phyloP scores from a whole-genome alignment of 352 stramenopile species.

The Heterotrichella gracilis region DNA sequence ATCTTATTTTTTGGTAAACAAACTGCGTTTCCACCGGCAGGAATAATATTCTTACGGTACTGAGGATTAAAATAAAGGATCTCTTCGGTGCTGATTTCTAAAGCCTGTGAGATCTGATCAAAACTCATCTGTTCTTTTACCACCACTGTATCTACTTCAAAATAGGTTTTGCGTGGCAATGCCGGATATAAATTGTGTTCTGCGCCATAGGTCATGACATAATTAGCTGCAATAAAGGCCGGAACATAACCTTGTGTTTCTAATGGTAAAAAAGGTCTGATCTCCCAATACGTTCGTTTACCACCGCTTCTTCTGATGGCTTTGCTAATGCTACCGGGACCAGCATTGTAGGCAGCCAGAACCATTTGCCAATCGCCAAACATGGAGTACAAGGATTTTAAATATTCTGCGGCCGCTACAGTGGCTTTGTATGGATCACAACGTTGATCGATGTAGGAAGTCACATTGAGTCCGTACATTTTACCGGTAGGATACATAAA shows the following conservation, averaged over 20 bases:
- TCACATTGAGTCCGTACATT: not conserved
- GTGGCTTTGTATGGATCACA: not conserved
- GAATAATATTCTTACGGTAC: not conserved
- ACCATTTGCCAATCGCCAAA: not conserved
- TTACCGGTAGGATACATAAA: not conserved
- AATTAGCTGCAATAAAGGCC: not conserved
- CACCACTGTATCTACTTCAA: not conserved
- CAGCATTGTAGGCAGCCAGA: not conserved
- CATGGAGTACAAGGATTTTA: not conserved
- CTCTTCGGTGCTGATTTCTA: not conserved
- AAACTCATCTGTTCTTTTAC: constrained; percentile 6
- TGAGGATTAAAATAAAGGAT: constrained; percentile 3
- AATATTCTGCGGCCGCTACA: not conserved
- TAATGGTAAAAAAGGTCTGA: not conserved
- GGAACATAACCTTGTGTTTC: not conserved
- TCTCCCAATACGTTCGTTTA: not conserved
- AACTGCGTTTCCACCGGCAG: not conserved
- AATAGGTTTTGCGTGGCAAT: not conserved
- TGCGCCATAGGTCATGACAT: not conserved
- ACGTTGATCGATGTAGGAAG: not conserved
- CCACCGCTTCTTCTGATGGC: not conserved
- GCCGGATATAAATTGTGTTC: not conserved
- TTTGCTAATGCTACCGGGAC: not conserved
- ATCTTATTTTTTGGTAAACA: constrained; percentile 3
- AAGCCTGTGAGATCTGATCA: not conserved